Evolutionary conservation across 2,329 filamentous ascomycete species (phyloP), one percentile per base, ranked within the genome.

Genomic region (Scedosporium aurantiacum): DNA sequence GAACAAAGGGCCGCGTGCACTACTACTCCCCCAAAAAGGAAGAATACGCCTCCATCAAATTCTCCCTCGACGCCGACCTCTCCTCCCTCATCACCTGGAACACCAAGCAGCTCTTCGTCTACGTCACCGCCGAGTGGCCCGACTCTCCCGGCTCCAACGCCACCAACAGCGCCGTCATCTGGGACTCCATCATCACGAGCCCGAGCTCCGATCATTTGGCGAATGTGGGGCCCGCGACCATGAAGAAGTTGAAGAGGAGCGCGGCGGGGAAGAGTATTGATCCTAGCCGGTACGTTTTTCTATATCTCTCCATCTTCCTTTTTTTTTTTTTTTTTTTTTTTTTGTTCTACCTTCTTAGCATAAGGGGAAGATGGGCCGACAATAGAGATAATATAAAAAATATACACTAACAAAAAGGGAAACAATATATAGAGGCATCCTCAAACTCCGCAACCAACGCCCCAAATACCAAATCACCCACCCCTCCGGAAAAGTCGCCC

Each of bases 381-480:
- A 28, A 23, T 10, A 18, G 21, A 60, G 40, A 27, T 5, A 55
- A 55, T 7, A n/a, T 12, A 43, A 27, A 37, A 25, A 21, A 14
- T 14, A 7, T 5, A 2, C n/a, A 16, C 21, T 27, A n/a, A 32
- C 27, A 18, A 60, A 43, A 37, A 52, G 21, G 10, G 7, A 47
- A 16, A 47, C n/a, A n/a, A 47, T 2, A 21, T 27, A 21, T 63
- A 86, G 87, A 5, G 93, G 92, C 32, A 82, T 89, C 60, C 76
- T 97, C 45, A 82, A 84, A 62, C 81, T 97, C 66, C 85, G 86
- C 70, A 92, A 92, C 73, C 90, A 96, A 73, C 88, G 87, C 70
- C 89, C 92, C 2, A 99, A 99, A 75, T 99, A 99, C 79, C 91
- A 96, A 72, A 94, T 99, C 75, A 96, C 92, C 4, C 91, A 97